Base-by-base conservation (phyloP, 78 protist genomes). In the Anaeramoeba flamelloides region DNA sequence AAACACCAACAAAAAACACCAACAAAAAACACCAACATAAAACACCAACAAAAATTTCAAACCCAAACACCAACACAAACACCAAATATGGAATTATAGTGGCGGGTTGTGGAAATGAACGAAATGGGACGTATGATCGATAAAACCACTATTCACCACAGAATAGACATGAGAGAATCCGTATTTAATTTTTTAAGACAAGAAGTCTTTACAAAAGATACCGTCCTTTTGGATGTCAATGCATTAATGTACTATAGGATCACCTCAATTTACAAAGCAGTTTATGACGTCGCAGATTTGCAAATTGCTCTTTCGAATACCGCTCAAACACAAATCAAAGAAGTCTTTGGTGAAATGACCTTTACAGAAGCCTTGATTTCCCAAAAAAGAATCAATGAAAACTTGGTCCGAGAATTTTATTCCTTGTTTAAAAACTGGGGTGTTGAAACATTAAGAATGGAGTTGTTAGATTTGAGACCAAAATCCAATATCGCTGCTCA, bases 291-390 rank as follows among this genome's bases (percentile, higher is more conserved):
- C 32, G 83, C 41, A 8, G 83, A 81, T 33, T 77, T 81, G 36
- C 78, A 31, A 77, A 0, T 8, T 32, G 77, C 77, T 1, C 4
- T 81, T 31, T 31, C 32, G 37, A 53, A 81, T 65, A 81, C 83
- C 2, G 83, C 83, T 2, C 83, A 81, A 77, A 81, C 83, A 41
- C 83, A 81, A 41, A 76, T 81, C 76, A 81, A 81, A 41, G 83
- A 81, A 32, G 83, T 81, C 26, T 81, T 81, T 74, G 83, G 83
- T 0, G 36, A 81, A 32, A 53, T 81, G 78, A 69, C 83, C 4
- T 81, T 81, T 32, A 17, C 75, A 8, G 64, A 81, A 41, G 83
- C 69, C 8, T 17, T 81, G 38, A 22, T 1, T 8, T 74, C 78
- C 33, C 83, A 81, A 77, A 1, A n/a, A 2, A 2, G 36, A 40